Conservation (phyloP, 805 yeast genomes). For the Ascoidea rubescens region DNA sequence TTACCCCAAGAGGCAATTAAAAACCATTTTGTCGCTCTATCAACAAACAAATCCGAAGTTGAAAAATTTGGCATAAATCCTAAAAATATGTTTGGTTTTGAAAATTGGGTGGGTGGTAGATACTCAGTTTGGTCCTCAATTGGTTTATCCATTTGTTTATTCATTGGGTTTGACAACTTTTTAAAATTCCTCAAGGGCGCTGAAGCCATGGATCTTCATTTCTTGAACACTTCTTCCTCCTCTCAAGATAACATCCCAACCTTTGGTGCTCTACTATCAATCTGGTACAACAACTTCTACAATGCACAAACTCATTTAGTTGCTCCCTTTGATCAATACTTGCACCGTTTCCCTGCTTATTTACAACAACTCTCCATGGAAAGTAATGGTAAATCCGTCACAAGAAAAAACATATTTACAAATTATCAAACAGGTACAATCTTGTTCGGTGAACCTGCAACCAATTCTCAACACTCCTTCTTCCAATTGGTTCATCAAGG, state of each 20-base stretch:
- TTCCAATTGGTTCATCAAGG: constrained; percentile 99
- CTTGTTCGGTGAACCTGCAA: constrained; percentile 96
- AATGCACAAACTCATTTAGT: constrained; percentile 98
- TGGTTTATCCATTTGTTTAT: constrained; percentile 89
- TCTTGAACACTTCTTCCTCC: constrained; percentile 20
- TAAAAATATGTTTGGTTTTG: constrained; percentile 96
- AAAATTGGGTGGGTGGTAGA: constrained; percentile 99
- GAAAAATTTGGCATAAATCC: constrained; percentile 94
- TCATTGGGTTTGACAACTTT: constrained; percentile 92
- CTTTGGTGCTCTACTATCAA: constrained; percentile 83
- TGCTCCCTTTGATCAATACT: constrained; percentile 97
- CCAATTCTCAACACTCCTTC: constrained; percentile 98
- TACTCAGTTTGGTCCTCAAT: constrained; percentile 99
- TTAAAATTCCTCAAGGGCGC: constrained; percentile 92
- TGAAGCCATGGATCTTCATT: constrained; percentile 92
- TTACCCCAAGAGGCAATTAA: constrained; percentile 70
- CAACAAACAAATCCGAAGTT: constrained; percentile 87
- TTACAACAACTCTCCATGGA: constrained; percentile 98
- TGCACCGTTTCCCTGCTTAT: constrained; percentile 99
- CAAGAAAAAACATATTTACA: constrained; percentile 83
- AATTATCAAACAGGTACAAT: constrained; percentile 93
- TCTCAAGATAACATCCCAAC: constrained; percentile 58
- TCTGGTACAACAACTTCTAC: constrained; percentile 98
- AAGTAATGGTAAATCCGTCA: constrained; percentile 95
- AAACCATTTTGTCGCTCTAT: constrained; percentile 93